Evolutionary conservation across 2,329 filamentous ascomycete species (phyloP).

Genomic region (Colletotrichum salicis): DNA sequence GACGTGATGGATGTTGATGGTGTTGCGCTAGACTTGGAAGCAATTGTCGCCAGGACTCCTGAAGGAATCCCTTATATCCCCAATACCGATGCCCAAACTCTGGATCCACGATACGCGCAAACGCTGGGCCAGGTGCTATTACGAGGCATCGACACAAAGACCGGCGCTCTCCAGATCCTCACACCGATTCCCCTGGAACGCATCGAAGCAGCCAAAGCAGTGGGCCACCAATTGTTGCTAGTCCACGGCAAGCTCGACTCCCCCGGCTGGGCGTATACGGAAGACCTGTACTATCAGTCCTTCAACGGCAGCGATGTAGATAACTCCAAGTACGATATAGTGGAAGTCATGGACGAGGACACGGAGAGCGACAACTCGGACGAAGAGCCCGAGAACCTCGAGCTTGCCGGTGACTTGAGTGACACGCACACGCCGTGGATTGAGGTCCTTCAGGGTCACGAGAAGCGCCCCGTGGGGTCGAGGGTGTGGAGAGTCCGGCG

Average conservation of each 20-base stretch:
- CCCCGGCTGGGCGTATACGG: slow-evolving; percentile 76
- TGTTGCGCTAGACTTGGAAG: slow-evolving; percentile 16
- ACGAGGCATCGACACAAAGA: slow-evolving; percentile 71
- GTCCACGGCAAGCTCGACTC: slow-evolving; percentile 76
- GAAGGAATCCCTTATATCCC: slow-evolving; percentile 72
- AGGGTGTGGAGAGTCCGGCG: slow-evolving; percentile 72
- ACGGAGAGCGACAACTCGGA: slow-evolving; percentile 47
- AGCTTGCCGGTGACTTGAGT: slow-evolving; percentile 39
- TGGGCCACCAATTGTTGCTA: slow-evolving; percentile 66
- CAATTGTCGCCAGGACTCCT: slow-evolving; percentile 52
- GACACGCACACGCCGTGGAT: slow-evolving; percentile 67
- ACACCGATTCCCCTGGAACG: slow-evolving; percentile 63
- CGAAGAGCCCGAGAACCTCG: slow-evolving; percentile 42
- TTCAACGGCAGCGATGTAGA: slow-evolving; percentile 37
- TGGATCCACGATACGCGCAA: slow-evolving; percentile 69
- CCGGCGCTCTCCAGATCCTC: slow-evolving; percentile 69
- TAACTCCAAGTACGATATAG: slow-evolving; percentile 41
- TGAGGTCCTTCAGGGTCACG: slow-evolving; percentile 64
- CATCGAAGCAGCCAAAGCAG: slow-evolving; percentile 52
- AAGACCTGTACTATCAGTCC: slow-evolving; percentile 63
- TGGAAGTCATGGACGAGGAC: slow-evolving; percentile 49
- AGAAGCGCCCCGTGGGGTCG: slow-evolving; percentile 67
- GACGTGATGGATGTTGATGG: slow-evolving; percentile 37
- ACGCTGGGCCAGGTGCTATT: slow-evolving; percentile 74
- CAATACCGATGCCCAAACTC: slow-evolving; percentile 61